Percentiles rank a stretch among this genome's conserved stretches.
These are phyloP conservation scores for Crassisporium funariophilum DNA, from an alignment of 768 basidiomycete genomes.

Conservation along the genomic window DNA sequence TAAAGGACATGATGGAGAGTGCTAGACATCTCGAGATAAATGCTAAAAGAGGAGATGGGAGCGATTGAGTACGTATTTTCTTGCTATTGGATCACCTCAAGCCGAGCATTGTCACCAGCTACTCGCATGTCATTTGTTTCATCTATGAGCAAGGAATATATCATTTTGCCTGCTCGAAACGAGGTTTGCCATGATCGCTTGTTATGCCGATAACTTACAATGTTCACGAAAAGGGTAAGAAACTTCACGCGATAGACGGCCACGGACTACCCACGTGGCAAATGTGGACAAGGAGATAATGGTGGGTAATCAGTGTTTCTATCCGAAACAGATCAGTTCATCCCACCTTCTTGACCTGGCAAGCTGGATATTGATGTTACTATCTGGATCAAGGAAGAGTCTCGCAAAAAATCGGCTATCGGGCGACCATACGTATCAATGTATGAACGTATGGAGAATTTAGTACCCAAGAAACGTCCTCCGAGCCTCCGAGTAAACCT, in stretches of 20 bases:
- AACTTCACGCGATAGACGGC: conserved; percentile 44
- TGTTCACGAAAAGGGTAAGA: conserved; percentile 31
- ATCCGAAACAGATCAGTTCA: conserved; percentile 23
- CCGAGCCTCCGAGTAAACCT: conserved; percentile 9
- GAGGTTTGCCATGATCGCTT: too few species aligned
- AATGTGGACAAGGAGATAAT: too few species aligned
- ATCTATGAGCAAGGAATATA: too few species aligned
- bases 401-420: conserved; percentile 15
- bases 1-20: conserved; percentile 74
- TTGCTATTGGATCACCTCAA: not conserved
- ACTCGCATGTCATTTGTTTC: too few species aligned
- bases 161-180: too few species aligned
- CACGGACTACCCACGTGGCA: conserved; percentile 29
- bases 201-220: conserved; percentile 9
- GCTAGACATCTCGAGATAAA: conserved; percentile 64
- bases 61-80: conserved; percentile 12
- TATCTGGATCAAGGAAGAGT: conserved; percentile 13
- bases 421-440: conserved; percentile 16
- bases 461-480: conserved; percentile 12
- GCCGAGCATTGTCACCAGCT: not conserved
- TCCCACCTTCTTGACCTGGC: conserved; percentile 23
- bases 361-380: conserved; percentile 7
- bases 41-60: conserved; percentile 41
- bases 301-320: too few species aligned
- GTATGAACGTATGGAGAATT: conserved; percentile 20